Base-by-base conservation (phyloP, 2,329 filamentous ascomycete species). In the Calcarisporium arbuscula region DNA sequence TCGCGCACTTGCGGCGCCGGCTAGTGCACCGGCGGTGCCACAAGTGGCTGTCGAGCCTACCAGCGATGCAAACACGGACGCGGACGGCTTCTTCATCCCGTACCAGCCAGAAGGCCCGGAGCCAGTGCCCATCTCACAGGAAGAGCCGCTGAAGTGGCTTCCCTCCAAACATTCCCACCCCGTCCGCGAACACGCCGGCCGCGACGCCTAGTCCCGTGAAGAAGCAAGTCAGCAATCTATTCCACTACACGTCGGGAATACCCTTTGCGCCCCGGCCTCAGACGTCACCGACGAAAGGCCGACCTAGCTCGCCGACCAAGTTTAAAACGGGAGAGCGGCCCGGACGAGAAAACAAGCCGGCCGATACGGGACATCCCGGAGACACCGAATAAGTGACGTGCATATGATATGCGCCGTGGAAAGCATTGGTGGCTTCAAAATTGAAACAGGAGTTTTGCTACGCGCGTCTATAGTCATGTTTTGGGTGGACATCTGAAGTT, bases 81-180 rank as follows among this genome's bases (percentile, higher is more conserved):
- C n/a, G n/a, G n/a, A n/a, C n/a, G n/a, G n/a, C n/a, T 47, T 68
- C 16, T 77, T 77, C 40, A 58, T 77, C 17, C 62, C 63, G 0
- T 77, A 76, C 41, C 68, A 77, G 39, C 72, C 74, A 0, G 65
- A 72, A n/a, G 74, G 72, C 1, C 67, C 70, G 2, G 40, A 56
- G 0, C 61, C 72, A 1, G 49, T 54, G 5, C 34, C 62, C 1
- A 41, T 65, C 12, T 46, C 55, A 6, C 56, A 55, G 20, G 51
- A 58, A 19, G 62, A 65, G 40, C 53, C 61, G 5, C 53, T 75
- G 34, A 64, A 62, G 34, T 77, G 72, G 72, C 56, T 74, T 17
- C n/a, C 67, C 69, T 11, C 68, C 71, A 5, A 72, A 70, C 37
- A 57, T 53, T 5, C 42, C 54, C 1, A 58, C 57, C n/a, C 55